These are phyloP conservation scores for Thalassiosira allenii DNA, from an alignment of 352 stramenopile genomes.

Conservation along the genomic window DNA sequence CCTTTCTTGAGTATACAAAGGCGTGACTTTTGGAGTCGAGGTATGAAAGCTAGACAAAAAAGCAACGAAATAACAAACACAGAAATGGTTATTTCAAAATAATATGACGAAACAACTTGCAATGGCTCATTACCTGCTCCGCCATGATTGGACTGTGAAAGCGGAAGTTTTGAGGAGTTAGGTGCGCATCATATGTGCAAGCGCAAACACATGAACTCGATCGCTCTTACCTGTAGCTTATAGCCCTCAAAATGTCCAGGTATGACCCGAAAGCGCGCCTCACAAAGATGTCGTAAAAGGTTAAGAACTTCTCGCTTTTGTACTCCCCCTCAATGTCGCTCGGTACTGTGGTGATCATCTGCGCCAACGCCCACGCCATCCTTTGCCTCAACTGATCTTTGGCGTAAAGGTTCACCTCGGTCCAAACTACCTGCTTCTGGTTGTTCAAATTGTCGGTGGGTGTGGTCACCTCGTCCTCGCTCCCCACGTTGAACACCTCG, in stretches of 20 bases:
- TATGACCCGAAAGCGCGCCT: constrained; percentile 79
- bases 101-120: too few relatives aligned
- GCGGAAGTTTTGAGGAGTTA: too few relatives aligned
- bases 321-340: constrained; percentile 1
- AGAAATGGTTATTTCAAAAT: too few relatives aligned
- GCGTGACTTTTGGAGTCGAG: constrained; percentile 59
- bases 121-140: too few relatives aligned
- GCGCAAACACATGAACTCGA: too few relatives aligned
- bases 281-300: constrained; percentile 85
- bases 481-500: constrained; percentile 45
- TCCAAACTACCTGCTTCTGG: constrained; percentile 49
- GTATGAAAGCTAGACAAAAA: constrained; percentile 77
- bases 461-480: constrained; percentile 17
- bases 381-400: constrained; percentile 65
- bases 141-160: constrained; percentile 82
- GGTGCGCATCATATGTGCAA: too few relatives aligned
- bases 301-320: constrained; percentile 8
- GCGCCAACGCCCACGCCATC: constrained; percentile 53
- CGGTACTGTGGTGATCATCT: constrained; percentile 40
- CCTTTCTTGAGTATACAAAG: constrained; percentile 58
- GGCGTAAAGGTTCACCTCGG: constrained; percentile 21
- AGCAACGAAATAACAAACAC: too few relatives aligned
- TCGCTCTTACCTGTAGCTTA: constrained; percentile 40
- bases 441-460: constrained; percentile 31
- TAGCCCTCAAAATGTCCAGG: constrained; percentile 67